A percentile compares a stretch with the other conserved stretches of the same genome.
phyloP scores from a whole-genome alignment of 805 yeast species.

The Ogataea minuta region DNA sequence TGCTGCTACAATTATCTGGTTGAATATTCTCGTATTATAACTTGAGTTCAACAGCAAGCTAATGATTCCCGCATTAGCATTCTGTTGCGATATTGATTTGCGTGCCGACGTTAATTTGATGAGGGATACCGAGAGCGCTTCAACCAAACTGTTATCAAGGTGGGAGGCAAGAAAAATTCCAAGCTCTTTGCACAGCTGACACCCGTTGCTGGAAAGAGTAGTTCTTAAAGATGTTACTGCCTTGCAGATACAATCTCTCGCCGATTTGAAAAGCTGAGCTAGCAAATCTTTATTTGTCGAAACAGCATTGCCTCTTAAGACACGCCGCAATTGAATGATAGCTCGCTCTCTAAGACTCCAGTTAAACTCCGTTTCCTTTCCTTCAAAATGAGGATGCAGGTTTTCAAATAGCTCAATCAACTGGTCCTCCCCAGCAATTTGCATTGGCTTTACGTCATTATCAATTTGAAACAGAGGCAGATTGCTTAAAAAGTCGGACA shows the following conservation, averaged over 20 bases:
- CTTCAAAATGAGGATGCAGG: conserved; percentile 46
- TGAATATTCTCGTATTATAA: conserved; percentile 50
- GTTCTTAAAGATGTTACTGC: conserved; percentile 77
- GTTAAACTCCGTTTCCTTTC: conserved; percentile 83
- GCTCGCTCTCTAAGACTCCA: conserved; percentile 74
- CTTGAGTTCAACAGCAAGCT: conserved; percentile 56
- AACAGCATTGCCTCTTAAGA: conserved; percentile 56
- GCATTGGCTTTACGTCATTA: conserved; percentile 38
- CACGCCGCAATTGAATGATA: conserved; percentile 54
- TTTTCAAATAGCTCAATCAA: conserved; percentile 31
- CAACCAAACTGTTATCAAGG: conserved; percentile 48
- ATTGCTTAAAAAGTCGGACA: conserved; percentile 10
- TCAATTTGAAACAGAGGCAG: conserved; percentile 20
- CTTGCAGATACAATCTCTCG: conserved; percentile 63
- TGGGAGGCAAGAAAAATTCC: conserved; percentile 39
- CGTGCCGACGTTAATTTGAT: conserved; percentile 56
- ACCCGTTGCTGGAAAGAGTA: conserved; percentile 71
- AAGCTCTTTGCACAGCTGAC: conserved; percentile 72
- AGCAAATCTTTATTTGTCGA: conserved; percentile 33
- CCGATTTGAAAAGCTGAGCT: conserved; percentile 32
- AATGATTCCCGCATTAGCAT: conserved; percentile 54
- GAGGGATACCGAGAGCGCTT: conserved; percentile 46
- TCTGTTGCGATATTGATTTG: conserved; percentile 60
- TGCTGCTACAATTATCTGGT: conserved; percentile 48
- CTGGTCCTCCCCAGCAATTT: conserved; percentile 30